Base-by-base conservation (phyloP, 1,284 basidiomycete species). In the Sutorius eximius region DNA sequence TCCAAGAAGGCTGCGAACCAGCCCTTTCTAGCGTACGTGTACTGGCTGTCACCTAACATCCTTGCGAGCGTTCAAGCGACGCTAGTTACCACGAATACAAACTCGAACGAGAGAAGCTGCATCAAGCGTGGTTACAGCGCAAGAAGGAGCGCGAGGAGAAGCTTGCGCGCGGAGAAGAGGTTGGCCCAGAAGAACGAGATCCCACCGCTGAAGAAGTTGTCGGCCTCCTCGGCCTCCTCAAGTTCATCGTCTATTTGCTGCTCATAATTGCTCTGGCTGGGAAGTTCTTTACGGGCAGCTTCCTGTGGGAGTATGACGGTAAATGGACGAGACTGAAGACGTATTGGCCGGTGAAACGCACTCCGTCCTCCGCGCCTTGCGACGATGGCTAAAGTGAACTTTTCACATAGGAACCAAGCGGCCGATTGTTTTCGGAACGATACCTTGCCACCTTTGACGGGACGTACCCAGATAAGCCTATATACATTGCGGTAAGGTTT, bases 281-380 rank as follows among this genome's bases (percentile, higher is more conserved):
- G 45, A 87, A 89, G 67, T 91, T 93, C 72, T 76, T 93, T 66
- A 89, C 89, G 0, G 89, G 87, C 30, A 89, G 86, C 65, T 91
- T 83, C 68, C 70, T 84, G 18, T 94, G 90, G 88, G 89, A 91
- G 59, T 82, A 85, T 63, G 79, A 88, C 56, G 80, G 77, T 55
- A 82, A 81, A 63, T 83, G 81, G 82, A 65, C 73, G 20, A 73
- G 77, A 42, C 60, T 84, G 49, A 83, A 81, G 73, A 81, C 80
- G 16, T 85, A 82, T 65, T 78, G 75, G 71, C 86, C 87, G 54
- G 84, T 88, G 62, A 82, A 6, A 73, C 40, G 13, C 44, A 29
- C 43, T 50, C n/a, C 12, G 3, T 47, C 6, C 15, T 12, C 34
- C 30, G 38, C 9, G 41, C 36, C 27, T 34, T 45, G 27, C 9